Evolutionary conservation across 2,329 filamentous ascomycete genomes (phyloP), one percentile per base, ranked within the genome.

Genomic region (Claviceps cyperi): DNA sequence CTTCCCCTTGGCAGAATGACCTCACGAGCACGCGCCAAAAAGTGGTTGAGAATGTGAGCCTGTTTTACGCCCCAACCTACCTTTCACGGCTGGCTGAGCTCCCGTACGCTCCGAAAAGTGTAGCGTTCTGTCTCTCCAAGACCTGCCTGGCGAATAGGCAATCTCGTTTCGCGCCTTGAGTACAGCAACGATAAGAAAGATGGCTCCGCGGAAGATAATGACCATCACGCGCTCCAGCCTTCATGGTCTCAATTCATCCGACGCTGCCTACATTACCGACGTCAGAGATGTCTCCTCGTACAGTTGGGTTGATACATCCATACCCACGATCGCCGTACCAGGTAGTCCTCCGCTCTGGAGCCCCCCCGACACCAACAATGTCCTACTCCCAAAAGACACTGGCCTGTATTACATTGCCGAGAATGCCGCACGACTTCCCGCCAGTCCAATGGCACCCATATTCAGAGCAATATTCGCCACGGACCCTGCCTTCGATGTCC

Each of bases 211-310:
- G 7, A 28, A 35, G 17, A 39, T 39, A 14, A 35, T 13, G 7
- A 17, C 5, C 24, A 50, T 50, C 43, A 46, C 40, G 15, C 48
- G 48, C 35, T 32, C 32, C 19, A 15, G 28, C 21, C 43, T 50
- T 3, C 40, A 32, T 21, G 7, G 17, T 19, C 17, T 45, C 11
- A 36, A 32, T 15, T 11, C 39, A 17, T 19, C 39, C 7, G 35
- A 15, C 13, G 22, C 48, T 24, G 43, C 59, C 21, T 21, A 19
- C 5, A 71, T 73, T 51, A 64, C 62, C 3, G 55, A 67, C 32
- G 62, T 68, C 8, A 59, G 65, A 48, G 60, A 67, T 44, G 52
- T 75, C 11, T 61, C 72, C 2, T 76, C 73, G 2, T 76, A 76
- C 58, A 75, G 70, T 56, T 76, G 71, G 72, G 62, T 73, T 48